Conservation (phyloP, 2,329 filamentous ascomycete species). For the Fusarium sp. region DNA sequence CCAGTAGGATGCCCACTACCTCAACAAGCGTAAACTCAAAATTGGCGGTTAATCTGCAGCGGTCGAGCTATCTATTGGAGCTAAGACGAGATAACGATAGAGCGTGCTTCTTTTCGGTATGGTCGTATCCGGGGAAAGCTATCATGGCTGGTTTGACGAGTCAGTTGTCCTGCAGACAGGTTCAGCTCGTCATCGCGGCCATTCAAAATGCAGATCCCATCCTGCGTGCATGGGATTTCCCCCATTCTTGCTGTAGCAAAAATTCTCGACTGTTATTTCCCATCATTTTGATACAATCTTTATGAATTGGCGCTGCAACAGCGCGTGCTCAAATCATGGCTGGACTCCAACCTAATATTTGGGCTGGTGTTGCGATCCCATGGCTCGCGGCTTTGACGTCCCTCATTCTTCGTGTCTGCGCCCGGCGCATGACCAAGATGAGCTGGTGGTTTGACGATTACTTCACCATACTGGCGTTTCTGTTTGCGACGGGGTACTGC, state of each 20-base stretch:
- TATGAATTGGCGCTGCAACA: background rate
- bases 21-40: background rate
- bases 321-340: constrained; percentile 26
- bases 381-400: constrained; percentile 38
- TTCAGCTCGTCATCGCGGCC: background rate
- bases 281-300: background rate
- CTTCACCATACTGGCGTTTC: constrained; percentile 34
- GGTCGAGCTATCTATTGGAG: background rate
- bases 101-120: background rate
- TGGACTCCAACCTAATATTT: constrained; percentile 40
- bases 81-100: background rate
- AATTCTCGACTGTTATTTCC: background rate
- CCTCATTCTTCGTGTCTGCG: constrained; percentile 30
- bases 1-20: background rate
- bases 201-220: background rate
- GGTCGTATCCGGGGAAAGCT: background rate
- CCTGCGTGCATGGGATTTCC: background rate
- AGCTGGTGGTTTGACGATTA: constrained; percentile 43
- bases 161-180: background rate
- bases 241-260: background rate
- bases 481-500: constrained; percentile 35
- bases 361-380: constrained; percentile 34
- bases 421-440: constrained; percentile 38
- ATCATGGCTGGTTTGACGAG: background rate
- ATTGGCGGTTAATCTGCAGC: background rate